Base-by-base conservation (phyloP, 805 yeast genomes). In the Saturnispora saitoi region DNA sequence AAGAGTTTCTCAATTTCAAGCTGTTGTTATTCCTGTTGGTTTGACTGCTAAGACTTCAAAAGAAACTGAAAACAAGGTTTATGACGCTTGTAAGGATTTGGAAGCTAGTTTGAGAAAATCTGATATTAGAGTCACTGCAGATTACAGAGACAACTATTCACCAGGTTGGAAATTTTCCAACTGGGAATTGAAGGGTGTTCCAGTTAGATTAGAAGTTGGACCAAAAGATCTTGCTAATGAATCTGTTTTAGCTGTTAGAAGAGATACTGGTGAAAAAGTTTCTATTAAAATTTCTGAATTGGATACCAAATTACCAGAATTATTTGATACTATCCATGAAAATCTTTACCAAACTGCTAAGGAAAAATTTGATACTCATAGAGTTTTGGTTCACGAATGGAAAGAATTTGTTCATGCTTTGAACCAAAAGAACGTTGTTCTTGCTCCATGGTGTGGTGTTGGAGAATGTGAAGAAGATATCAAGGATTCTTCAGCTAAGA, bases 151-250 rank as follows among this genome's bases (percentile, higher is more conserved):
- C 58, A 87, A 83, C 73, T 91, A 93, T 73, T 83, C 96, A 47
- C 95, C 98, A 56, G 99, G 99, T 55, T 93, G 97, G 98, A 93
- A 93, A 71, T 93, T 91, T 70, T 83, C 97, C 50, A 95, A 93
- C 66, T 85, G 95, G 77, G 99, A 93, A 73, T 80, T 93, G 66
- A 88, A 85, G 75, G 99, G 99, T 77, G 75, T 83, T 47, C 98
- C 98, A 56, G 71, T 93, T 55, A 84, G 99, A 69, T 64, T 93
- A 43, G 99, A 93, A 74, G 78, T 86, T 61, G 99, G 99, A 58
- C 99, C 99, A 60, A 87, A 86, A 72, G 99, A 93, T 69, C 72
- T 88, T 61, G 83, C 84, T 62, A 77, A 81, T 64, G 71, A 78
- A 55, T 86, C 83, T 61, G 93, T 85, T 45, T 74, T 86, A 38